phyloP scores from a whole-genome alignment of 345 rosid species.

The Mercurialis annua region DNA sequence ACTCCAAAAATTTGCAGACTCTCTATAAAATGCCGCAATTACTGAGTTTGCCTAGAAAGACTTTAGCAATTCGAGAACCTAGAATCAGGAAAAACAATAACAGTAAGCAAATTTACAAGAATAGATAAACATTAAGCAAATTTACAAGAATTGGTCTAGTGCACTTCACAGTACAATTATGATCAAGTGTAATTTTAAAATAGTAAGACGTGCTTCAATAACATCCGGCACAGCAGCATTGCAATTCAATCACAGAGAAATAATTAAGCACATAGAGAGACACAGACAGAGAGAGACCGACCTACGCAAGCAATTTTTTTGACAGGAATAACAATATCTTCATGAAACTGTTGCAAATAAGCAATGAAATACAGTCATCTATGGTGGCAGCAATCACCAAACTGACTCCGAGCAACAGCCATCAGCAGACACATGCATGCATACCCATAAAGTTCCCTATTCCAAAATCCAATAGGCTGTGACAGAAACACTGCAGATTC shows the following conservation, averaged over 20 bases:
- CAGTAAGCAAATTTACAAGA: background rate
- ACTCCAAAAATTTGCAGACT: conserved; percentile 23
- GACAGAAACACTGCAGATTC: background rate
- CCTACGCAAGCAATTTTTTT: background rate
- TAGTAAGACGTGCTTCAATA: background rate
- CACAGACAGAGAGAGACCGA: background rate
- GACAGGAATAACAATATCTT: background rate
- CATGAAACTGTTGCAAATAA: background rate
- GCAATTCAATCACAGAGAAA: background rate
- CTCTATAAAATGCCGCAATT: conserved; percentile 13
- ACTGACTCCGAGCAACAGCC: background rate
- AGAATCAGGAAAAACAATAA: conserved; percentile 13
- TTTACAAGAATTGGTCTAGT: background rate
- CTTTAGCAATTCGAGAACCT: conserved; percentile 25
- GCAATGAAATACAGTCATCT: background rate
- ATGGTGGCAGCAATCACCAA: background rate
- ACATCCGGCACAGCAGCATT: background rate
- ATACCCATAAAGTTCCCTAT: background rate
- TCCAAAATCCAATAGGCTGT: background rate
- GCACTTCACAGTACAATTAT: background rate
- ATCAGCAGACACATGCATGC: background rate
- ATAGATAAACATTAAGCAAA: background rate
- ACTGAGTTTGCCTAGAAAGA: conserved; percentile 5
- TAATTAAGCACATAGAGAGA: background rate
- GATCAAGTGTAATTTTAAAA: background rate